Evolutionary conservation across 2,329 filamentous ascomycete species (phyloP), one percentile per base, ranked within the genome.

Genomic region (Pestalotiopsis fici): DNA sequence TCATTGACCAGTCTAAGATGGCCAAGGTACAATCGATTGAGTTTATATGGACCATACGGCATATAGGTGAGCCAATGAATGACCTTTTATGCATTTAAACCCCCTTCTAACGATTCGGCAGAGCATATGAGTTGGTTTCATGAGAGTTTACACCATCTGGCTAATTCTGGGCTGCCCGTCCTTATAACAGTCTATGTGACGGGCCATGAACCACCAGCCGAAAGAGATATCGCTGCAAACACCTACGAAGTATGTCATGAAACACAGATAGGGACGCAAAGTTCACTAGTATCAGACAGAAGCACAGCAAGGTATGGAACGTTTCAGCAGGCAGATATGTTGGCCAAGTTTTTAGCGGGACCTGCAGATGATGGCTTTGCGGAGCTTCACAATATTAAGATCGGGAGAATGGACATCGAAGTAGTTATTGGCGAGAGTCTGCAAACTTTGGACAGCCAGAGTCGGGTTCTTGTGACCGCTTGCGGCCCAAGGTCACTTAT

Each of bases 111-210:
- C 55, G 0, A 59, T 35, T 31, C 6, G 4, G 11, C 55, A 64
- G 62, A 64, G 50, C 27, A 64, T 55, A 13, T 64, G 23, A 56
- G 39, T 13, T 64, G 62, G 62, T 64, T 64, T 37, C 18, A 2
- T 9, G 43, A 50, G 6, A n/a, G 9, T 23, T 6, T 50, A 1
- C 18, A 23, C 3, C n/a, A 6, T 3, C 0, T 50, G n/a, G 21
- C 6, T 9, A 50, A 9, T 9, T n/a, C 43, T 3, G 43, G 9
- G 15, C 4, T 50, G 3, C 18, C 6, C 5, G 18, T 23, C 7
- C 43, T n/a, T 21, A 50, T 50, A 7, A 50, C 43, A 11, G 21
- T 50, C 43, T 50, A 50, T 9, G n/a, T 50, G 5, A 50, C 43
- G 1, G 43, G 43, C 15, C 7, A n/a, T n/a, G n/a, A 23, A 23